Conservation (phyloP, 2,329 filamentous ascomycete species). For the Aspergillus sp. region DNA sequence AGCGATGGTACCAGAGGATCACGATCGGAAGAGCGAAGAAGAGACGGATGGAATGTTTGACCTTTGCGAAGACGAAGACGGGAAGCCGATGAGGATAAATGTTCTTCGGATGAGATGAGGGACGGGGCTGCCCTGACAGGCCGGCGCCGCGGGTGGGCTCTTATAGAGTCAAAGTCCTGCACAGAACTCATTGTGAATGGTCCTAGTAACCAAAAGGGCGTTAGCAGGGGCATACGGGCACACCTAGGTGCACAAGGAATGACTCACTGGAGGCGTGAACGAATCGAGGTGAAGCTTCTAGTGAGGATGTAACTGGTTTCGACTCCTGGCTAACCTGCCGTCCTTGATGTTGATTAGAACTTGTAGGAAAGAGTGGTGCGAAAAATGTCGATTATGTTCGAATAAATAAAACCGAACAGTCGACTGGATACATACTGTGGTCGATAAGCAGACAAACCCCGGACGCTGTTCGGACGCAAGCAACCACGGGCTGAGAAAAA, state of each 20-base stretch:
- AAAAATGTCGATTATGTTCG: background rate
- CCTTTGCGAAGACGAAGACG: slow-evolving; percentile 67
- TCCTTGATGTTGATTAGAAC: slow-evolving; percentile 10
- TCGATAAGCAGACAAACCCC: background rate
- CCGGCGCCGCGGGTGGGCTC: slow-evolving; percentile 32
- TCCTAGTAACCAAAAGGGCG: background rate
- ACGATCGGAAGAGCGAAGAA: slow-evolving; percentile 44
- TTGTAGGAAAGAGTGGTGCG: background rate
- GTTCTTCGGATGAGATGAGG: slow-evolving; percentile 30
- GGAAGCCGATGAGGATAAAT: slow-evolving; percentile 24
- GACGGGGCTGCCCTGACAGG: slow-evolving; percentile 38
- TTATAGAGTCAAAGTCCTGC: slow-evolving; percentile 19
- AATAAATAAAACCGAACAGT: background rate
- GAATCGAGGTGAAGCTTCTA: slow-evolving; percentile 18
- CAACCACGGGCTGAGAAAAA: background rate
- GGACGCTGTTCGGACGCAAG: background rate
- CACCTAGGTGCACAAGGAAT: slow-evolving; percentile 5
- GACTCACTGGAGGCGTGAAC: slow-evolving; percentile 13
- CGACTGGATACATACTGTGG: slow-evolving; percentile 3
- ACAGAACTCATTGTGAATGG: slow-evolving; percentile 20
- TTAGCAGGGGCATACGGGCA: slow-evolving; percentile 14
- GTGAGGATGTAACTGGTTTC: slow-evolving; percentile 9
- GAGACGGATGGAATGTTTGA: slow-evolving; percentile 63
- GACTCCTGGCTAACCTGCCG: slow-evolving; percentile 6
- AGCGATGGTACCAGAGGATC: slow-evolving; percentile 55